Evolutionary conservation across 1,284 basidiomycete species (phyloP), one percentile per base, ranked within the genome.

Genomic region (Phellopilus nigrolimitatus): DNA sequence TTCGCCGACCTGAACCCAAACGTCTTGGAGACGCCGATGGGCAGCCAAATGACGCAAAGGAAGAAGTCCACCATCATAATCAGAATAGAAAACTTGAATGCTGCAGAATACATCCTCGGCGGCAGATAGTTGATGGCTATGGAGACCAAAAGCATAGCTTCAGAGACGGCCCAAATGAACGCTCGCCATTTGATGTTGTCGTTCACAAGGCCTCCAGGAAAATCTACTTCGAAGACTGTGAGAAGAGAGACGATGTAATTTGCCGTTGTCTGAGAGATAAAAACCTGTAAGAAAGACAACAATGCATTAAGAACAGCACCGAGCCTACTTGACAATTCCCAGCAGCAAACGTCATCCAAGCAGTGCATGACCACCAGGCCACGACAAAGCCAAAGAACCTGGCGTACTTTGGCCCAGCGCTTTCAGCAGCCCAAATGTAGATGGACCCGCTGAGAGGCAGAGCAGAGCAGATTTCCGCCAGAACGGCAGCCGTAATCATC

Each of bases 391-490:
- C 91, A 58, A 91, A 80, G 65, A 92, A 85, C 36, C 89, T 75
- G 2, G 81, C 88, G 61, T 89, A 84, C 59, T 88, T 90, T 10
- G 82, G 82, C 2, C 90, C 90, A 3, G 88, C 91, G 58, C 88
- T 89, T 62, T 91, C 90, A 24, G 89, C 90, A 0, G 88, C 86
- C 91, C 91, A 93, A 52, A 91, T 82, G 66, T 93, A 93, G 65
- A 93, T 92, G 6, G 88, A 91, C 6, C 91, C 91, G 50, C 87
- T 90, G 38, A 92, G 68, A 2, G 90, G 90, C 15, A 92, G 70
- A 1, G 88, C 88, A 33, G 89, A 91, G 65, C 89, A 92, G 41
- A 92, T 81, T 64, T 94, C 91, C 19, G 91, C 90, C 27, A 94
- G 72, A 30, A 91, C 84, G 9, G 79, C 82, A 2, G 91, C 91